Evolutionary conservation across 2,329 filamentous ascomycete genomes (phyloP).

Genomic region (Dactylellina leptospora): DNA sequence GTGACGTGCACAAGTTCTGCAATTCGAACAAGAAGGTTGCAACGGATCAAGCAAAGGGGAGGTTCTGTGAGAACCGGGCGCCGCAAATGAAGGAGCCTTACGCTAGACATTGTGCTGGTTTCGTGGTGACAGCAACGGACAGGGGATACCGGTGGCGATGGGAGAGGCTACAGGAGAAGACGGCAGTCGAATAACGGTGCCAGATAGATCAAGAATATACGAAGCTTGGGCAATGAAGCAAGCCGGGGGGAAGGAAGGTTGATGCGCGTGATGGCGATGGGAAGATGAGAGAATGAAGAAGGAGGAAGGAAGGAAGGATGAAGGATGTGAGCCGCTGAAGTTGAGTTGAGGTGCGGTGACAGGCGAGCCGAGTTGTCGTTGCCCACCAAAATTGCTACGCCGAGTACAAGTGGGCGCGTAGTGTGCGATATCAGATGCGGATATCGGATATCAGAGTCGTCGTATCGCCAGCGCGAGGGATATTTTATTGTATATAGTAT

Average conservation of each 20-base stretch:
- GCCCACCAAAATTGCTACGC: not conserved
- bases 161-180: not conserved
- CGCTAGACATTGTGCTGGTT: constrained; percentile 13
- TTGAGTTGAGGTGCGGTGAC: constrained; percentile 36
- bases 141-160: not conserved
- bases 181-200: not conserved
- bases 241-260: constrained; percentile 23
- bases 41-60: constrained; percentile 3
- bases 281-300: constrained; percentile 1
- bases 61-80: constrained; percentile 1
- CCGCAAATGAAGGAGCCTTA: constrained; percentile 26
- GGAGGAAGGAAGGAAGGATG: constrained; percentile 25
- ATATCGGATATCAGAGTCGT: not conserved
- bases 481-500: too few species aligned
- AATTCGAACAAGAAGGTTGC: not conserved
- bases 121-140: not conserved
- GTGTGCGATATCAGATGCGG: not conserved
- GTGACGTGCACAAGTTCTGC: constrained; percentile 1
- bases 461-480: too few species aligned
- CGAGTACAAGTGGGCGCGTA: not conserved
- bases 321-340: constrained; percentile 2
- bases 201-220: not conserved
- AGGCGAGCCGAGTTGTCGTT: not conserved
- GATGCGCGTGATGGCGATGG: constrained; percentile 14
- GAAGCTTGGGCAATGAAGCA: constrained; percentile 31